Percentiles rank a stretch among this genome's conserved stretches.
Conservation (phyloP, 2,329 filamentous ascomycete genomes). For the Allantophomopsis cytisporea region DNA sequence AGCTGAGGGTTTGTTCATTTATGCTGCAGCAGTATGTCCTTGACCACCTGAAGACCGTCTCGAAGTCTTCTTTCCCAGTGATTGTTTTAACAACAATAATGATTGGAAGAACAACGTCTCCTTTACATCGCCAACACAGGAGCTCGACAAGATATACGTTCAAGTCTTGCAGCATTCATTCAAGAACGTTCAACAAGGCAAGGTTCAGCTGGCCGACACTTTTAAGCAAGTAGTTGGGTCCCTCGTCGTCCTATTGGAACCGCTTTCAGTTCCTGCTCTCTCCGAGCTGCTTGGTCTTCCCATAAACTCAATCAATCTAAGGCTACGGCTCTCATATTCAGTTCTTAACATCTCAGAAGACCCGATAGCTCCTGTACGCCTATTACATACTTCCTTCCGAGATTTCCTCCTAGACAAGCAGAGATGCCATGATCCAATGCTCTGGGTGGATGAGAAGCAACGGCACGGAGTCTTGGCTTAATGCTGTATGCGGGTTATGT, state of each 20-base stretch:
- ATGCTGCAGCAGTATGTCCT: constrained; percentile 13
- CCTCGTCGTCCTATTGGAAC: not conserved
- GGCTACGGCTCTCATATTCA: not conserved
- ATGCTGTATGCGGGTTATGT: constrained; percentile 26
- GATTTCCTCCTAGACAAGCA: constrained; percentile 1
- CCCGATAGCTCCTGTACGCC: not conserved
- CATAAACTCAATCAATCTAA: not conserved
- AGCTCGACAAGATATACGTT: not conserved
- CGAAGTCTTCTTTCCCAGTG: not conserved
- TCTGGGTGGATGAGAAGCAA: constrained; percentile 21
- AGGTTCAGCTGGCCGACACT: not conserved
- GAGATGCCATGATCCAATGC: constrained; percentile 12
- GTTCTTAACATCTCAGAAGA: not conserved
- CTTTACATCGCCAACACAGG: not conserved
- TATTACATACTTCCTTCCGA: constrained; percentile 1
- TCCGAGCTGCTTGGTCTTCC: not conserved
- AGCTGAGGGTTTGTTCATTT: constrained; percentile 14
- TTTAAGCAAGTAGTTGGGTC: not conserved
- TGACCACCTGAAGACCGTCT: constrained; percentile 6
- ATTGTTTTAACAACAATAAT: no score
- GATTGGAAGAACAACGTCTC: no score
- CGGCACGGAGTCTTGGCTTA: constrained; percentile 25
- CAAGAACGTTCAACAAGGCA: not conserved
- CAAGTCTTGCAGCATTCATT: not conserved
- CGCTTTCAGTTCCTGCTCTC: not conserved